A percentile compares a stretch with the other conserved stretches of the same genome.
These are phyloP conservation scores for apple (Malus domestica) DNA, from an alignment of 306 rosid species.

Conservation along the genomic window DNA sequence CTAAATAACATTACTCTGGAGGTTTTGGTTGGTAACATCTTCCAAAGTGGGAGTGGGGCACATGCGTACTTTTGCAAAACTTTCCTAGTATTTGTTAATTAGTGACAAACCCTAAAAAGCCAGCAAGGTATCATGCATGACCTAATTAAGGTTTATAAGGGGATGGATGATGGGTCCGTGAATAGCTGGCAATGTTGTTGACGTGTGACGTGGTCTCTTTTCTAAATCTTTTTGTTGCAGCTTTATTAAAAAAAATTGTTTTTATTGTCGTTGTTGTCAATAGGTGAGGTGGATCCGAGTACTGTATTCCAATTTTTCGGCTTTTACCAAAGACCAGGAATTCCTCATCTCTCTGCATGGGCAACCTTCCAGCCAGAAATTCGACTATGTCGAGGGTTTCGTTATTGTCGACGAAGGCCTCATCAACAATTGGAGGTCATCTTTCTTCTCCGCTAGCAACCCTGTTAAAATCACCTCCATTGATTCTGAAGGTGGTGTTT, in stretches of 20 bases:
- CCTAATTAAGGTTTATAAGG: background rate
- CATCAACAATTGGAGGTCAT: constrained; percentile 90
- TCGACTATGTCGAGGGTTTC: constrained; percentile 92
- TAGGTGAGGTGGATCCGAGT: constrained; percentile 96
- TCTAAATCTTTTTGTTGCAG: background rate
- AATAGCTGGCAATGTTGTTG: constrained; percentile 43
- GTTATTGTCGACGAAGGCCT: constrained; percentile 91
- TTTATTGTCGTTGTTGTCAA: background rate
- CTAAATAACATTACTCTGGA: too few relatives aligned
- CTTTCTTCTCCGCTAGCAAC: constrained; percentile 74
- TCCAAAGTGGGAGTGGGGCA: constrained; percentile 23
- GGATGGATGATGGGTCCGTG: constrained; percentile 11
- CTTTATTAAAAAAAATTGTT: background rate
- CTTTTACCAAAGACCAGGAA: constrained; percentile 72
- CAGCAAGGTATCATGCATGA: background rate
- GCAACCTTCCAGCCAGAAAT: constrained; percentile 38
- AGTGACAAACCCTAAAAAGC: constrained; percentile 18
- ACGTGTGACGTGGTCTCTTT: constrained; percentile 18
- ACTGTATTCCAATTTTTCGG: constrained; percentile 64
- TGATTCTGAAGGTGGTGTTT: constrained; percentile 58
- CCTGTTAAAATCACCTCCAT: constrained; percentile 73
- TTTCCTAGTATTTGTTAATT: constrained; percentile 18
- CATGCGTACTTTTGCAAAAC: background rate
- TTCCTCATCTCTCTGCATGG: constrained; percentile 78
- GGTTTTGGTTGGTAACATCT: background rate